phyloP scores from a whole-genome alignment of 208 protist genomes.

The Trypanosoma grayi region DNA sequence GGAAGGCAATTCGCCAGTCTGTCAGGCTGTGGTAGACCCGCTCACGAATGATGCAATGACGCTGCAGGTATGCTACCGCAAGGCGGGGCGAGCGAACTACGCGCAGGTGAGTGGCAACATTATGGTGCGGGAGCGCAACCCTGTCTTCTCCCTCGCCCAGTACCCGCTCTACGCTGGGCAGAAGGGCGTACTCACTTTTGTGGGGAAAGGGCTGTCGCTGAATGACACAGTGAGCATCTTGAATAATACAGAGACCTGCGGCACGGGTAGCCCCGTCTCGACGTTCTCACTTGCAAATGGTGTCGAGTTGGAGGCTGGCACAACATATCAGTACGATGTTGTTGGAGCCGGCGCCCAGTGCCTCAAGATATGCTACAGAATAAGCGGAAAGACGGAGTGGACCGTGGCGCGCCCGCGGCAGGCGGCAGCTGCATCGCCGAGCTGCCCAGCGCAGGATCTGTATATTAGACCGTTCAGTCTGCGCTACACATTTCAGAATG shows the following conservation, averaged over 20 bases:
- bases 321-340: slow-evolving; percentile 53
- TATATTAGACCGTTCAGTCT: slow-evolving; percentile 68
- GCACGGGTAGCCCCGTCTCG: background rate
- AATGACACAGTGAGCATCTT: slow-evolving; percentile 61
- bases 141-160: slow-evolving; percentile 54
- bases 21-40: slow-evolving; percentile 65
- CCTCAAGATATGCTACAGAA: slow-evolving; percentile 70
- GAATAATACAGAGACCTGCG: slow-evolving; percentile 29
- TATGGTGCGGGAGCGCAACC: slow-evolving; percentile 56
- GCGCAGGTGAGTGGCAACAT: slow-evolving; percentile 53
- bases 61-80: slow-evolving; percentile 76
- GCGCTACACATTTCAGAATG: slow-evolving; percentile 40
- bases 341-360: slow-evolving; percentile 62
- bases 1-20: slow-evolving; percentile 27
- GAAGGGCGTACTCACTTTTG: slow-evolving; percentile 46
- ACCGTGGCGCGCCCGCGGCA: slow-evolving; percentile 36
- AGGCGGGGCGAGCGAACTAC: slow-evolving; percentile 46
- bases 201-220: slow-evolving; percentile 42
- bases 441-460: slow-evolving; percentile 43
- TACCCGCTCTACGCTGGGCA: slow-evolving; percentile 74
- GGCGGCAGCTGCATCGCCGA: slow-evolving; percentile 4
- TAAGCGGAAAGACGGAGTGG: slow-evolving; percentile 39
- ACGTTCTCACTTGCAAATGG: slow-evolving; percentile 35
- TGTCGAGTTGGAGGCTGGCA: slow-evolving; percentile 38
- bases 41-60: slow-evolving; percentile 39